phyloP scores from a whole-genome alignment of 768 basidiomycete species.

The Calocybe cyanea region DNA sequence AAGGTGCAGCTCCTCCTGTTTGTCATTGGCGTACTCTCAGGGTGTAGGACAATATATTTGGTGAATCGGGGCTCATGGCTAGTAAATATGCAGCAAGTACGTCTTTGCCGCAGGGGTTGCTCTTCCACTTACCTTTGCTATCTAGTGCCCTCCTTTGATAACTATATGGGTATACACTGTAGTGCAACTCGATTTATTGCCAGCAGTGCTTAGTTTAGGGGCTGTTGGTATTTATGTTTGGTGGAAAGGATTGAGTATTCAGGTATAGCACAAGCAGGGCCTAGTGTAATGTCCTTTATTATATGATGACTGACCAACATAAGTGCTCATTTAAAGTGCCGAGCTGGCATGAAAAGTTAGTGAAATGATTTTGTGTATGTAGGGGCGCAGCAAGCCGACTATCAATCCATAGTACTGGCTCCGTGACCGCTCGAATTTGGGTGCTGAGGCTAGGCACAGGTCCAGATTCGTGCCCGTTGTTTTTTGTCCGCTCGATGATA shows the following conservation, averaged over 20 bases:
- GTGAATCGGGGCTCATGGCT: conserved; percentile 68
- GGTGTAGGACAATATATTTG: conserved; percentile 66
- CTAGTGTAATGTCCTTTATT: too few species aligned
- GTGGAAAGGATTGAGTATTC: conserved; percentile 57
- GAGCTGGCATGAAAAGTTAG: too few species aligned
- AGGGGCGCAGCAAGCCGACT: too few species aligned
- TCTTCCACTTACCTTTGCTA: background rate
- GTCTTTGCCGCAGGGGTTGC: background rate
- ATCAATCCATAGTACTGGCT: too few species aligned
- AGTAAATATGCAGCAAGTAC: conserved; percentile 72
- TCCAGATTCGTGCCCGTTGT: conserved; percentile 1
- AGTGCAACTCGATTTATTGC: conserved; percentile 62
- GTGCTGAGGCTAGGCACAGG: background rate
- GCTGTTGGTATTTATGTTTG: conserved; percentile 54
- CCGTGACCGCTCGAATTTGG: background rate
- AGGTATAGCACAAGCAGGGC: conserved; percentile 15
- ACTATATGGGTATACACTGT: conserved; percentile 78
- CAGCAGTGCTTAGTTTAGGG: conserved; percentile 53
- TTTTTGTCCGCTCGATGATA: conserved; percentile 74
- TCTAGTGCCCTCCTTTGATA: conserved; percentile 70
- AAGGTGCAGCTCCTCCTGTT: conserved; percentile 57
- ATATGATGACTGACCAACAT: too few species aligned
- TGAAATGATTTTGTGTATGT: too few species aligned
- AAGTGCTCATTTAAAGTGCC: too few species aligned
- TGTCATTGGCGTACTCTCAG: conserved; percentile 50